Evolutionary conservation across 306 rosid species (phyloP).

Genomic region (Trichosanthes truncata): DNA sequence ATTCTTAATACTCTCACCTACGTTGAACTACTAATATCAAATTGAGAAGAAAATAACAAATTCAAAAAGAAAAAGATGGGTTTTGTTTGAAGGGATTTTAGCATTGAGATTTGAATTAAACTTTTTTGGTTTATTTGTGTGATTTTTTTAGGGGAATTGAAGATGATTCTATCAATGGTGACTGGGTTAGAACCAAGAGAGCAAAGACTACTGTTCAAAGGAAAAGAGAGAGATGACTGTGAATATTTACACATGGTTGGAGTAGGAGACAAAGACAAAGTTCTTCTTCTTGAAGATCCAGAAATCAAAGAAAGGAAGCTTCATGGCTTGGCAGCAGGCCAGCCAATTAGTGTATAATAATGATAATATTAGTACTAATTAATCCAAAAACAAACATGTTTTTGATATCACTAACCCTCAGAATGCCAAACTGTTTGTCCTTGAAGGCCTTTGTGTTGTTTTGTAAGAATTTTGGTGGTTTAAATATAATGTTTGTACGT

Average conservation of each 20-base stretch:
- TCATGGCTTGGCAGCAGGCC: slow-evolving; percentile 29
- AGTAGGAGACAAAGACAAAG: slow-evolving; percentile 83
- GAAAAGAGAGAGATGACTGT: slow-evolving; percentile 78
- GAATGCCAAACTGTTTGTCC: neutral
- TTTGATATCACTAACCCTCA: neutral
- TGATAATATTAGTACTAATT: neutral
- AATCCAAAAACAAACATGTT: neutral
- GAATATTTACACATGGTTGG: slow-evolving; percentile 95
- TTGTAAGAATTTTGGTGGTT: slow-evolving; percentile 3
- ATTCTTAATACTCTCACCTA: no score
- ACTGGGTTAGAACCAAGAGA: slow-evolving; percentile 68
- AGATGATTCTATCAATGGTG: slow-evolving; percentile 59
- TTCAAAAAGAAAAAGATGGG: neutral
- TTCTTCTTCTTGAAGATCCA: slow-evolving; percentile 76
- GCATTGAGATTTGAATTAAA: neutral
- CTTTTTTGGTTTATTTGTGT: neutral
- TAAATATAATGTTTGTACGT: neutral
- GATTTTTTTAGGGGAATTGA: slow-evolving; percentile 54
- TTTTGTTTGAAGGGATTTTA: neutral
- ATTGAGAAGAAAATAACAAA: no score
- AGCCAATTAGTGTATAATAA: slow-evolving; percentile 41
- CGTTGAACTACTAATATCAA: no score
- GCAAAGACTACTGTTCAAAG: slow-evolving; percentile 79
- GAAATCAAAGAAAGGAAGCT: slow-evolving; percentile 75
- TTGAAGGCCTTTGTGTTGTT: neutral